Base-by-base conservation (phyloP, 257 asterid species). In the Forsythia viridissima region DNA sequence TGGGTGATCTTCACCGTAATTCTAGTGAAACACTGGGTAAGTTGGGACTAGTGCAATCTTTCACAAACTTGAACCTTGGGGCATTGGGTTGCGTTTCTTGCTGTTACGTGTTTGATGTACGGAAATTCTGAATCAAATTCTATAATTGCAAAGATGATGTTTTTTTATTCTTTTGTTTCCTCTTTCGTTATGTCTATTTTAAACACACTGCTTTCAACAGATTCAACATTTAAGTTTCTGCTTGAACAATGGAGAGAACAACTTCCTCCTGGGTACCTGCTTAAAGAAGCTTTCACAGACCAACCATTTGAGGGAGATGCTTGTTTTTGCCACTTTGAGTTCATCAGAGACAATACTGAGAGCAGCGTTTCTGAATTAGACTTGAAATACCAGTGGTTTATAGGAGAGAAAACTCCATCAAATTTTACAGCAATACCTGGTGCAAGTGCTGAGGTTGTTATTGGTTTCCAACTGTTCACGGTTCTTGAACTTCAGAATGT, bases 161-260 rank as follows among this genome's bases (percentile, higher is more conserved):
- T 55, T 40, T 48, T 52, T 73, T 77, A 51, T 73, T 77, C 41
- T 4, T 48, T 76, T 20, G 30, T 6, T 4, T 52, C 10, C 8
- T 55, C 15, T 39, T 51, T 13, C 48, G 67, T 76, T 71, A 38
- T 76, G 41, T 46, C 55, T 82, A n/a, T n/a, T n/a, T n/a, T n/a
- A 83, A 77, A 24, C 69, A 42, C 68, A 43, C 24, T 39, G 67
- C 36, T 65, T 79, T 83, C 79, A 36, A 77, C 97, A 96, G 99
- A 93, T 84, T 96, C 99, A 72, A 93, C 98, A 10, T 96, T 91
- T 78, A 86, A 83, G 82, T 96, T 96, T 89, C 81, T 96, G 86
- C 87, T 96, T n/a, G 94, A 96, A 78, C 98, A 90, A 87, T 96
- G 99, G 99, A 93, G 92, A 89, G 94, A 89, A 76, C 90, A 91